Percentiles rank a stretch among this genome's conserved stretches.
Evolutionary conservation across 2,329 filamentous ascomycete genomes (phyloP).

Genomic region (Microcyclospora tardicrescens): DNA sequence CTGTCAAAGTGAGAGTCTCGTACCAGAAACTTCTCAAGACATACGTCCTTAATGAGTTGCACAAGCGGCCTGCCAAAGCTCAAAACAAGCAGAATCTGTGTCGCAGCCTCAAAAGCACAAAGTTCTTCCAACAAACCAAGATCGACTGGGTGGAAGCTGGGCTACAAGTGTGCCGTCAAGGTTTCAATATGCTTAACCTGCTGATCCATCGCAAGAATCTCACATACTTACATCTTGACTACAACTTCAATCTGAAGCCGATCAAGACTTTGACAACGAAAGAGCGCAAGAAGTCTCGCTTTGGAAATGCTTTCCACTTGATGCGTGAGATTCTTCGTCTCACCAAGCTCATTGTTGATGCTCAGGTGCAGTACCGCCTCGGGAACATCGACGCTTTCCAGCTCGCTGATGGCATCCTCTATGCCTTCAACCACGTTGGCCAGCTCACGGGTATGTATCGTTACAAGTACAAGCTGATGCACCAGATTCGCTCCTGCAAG

Average conservation of each 20-base stretch:
- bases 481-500: conserved; percentile 97
- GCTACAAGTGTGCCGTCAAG: conserved; percentile 92
- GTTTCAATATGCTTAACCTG: conserved; percentile 98
- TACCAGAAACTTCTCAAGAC: conserved; percentile 97
- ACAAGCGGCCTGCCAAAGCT: conserved; percentile 90
- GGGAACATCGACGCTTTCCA: conserved; percentile 99
- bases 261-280: conserved; percentile 98
- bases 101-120: conserved; percentile 82
- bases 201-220: conserved; percentile 97
- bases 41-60: conserved; percentile 89
- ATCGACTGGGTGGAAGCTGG: conserved; percentile 99
- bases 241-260: conserved; percentile 98
- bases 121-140: conserved; percentile 98
- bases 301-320: conserved; percentile 96
- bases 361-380: conserved; percentile 91
- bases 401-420: conserved; percentile 94
- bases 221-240: conserved; percentile 95
- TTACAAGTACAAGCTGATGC: conserved; percentile 99
- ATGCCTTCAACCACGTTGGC: conserved; percentile 97
- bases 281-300: conserved; percentile 97
- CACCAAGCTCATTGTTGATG: conserved; percentile 96
- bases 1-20: conserved; percentile 93
- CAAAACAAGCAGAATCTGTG: conserved; percentile 90
- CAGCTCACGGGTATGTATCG: conserved; percentile 99
- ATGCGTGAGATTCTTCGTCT: conserved; percentile 95